These are phyloP conservation scores for Ophiostoma himal-ulmi DNA, from an alignment of 2,329 filamentous ascomycete genomes.

Conservation along the genomic window DNA sequence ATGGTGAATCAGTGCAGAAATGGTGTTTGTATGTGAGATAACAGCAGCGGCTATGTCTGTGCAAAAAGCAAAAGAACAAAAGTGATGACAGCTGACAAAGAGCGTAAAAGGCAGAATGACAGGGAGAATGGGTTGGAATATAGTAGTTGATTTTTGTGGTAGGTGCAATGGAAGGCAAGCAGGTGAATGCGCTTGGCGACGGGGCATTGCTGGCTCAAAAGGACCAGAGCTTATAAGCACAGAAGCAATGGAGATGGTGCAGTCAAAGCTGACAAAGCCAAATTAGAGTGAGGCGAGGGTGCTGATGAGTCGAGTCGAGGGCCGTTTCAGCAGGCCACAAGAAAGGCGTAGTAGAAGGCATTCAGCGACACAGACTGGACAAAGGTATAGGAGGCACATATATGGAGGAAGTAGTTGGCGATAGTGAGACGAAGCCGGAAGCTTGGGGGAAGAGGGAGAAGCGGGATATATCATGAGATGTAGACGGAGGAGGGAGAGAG, in stretches of 20 bases:
- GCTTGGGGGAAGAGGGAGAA: neutral
- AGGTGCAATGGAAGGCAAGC: neutral
- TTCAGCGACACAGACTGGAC: neutral
- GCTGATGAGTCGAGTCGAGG: neutral
- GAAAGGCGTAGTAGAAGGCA: neutral
- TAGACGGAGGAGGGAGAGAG: neutral
- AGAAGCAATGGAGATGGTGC: no score
- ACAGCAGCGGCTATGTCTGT: neutral
- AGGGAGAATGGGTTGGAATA: neutral
- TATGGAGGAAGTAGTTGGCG: neutral
- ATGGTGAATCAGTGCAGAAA: neutral
- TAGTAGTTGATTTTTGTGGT: neutral
- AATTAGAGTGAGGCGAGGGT: neutral
- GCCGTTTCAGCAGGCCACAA: neutral
- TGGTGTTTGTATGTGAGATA: neutral
- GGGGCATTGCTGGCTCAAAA: neutral
- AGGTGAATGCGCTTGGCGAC: conserved; percentile 12
- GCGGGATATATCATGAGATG: neutral
- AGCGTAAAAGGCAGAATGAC: neutral
- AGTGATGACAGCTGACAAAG: neutral
- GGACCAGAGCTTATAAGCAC: neutral
- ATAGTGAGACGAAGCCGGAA: neutral
- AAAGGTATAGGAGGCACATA: neutral
- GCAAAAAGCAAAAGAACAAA: neutral
- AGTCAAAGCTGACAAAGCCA: neutral